phyloP scores from a whole-genome alignment of 2,329 filamentous ascomycete genomes.

The Mycosphaerella sp. region DNA sequence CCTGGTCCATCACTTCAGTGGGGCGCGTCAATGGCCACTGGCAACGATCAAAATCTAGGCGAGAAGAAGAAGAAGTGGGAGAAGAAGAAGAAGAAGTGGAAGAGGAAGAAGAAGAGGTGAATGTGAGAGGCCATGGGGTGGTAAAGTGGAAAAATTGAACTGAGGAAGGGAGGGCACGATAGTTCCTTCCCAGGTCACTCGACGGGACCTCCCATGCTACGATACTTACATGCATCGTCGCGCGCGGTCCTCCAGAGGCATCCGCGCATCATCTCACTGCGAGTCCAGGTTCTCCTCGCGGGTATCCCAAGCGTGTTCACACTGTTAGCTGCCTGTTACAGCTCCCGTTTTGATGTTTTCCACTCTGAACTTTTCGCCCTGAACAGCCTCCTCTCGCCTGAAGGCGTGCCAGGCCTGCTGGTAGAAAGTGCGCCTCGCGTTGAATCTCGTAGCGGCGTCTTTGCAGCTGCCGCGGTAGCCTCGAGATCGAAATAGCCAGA shows the following conservation, averaged over 20 bases:
- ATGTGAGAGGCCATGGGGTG: too few species aligned
- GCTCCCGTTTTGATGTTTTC: constrained; percentile 34
- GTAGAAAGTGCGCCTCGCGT: constrained; percentile 48
- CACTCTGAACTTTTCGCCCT: constrained; percentile 29
- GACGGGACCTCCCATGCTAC: not conserved
- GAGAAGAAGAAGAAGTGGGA: too few species aligned
- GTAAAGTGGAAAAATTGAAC: not conserved
- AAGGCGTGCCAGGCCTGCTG: constrained; percentile 38
- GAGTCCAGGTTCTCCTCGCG: constrained; percentile 10
- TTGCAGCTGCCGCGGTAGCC: constrained; percentile 42
- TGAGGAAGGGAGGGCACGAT: constrained; percentile 3
- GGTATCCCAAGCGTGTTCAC: constrained; percentile 8
- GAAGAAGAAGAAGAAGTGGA: too few species aligned
- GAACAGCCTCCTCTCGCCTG: constrained; percentile 35
- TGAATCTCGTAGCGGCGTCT: constrained; percentile 38
- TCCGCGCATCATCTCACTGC: constrained; percentile 9
- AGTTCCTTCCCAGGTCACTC: constrained; percentile 1
- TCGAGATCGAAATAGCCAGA: constrained; percentile 39
- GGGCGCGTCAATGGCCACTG: not conserved
- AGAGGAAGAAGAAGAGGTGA: too few species aligned
- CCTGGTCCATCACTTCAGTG: constrained; percentile 11
- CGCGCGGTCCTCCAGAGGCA: not conserved
- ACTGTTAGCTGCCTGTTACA: constrained; percentile 22
- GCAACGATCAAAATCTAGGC: not conserved
- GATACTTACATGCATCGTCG: not conserved